Evolutionary conservation across 768 basidiomycete genomes (phyloP), one percentile per base, ranked within the genome.

Genomic region (Terana coerulea): DNA sequence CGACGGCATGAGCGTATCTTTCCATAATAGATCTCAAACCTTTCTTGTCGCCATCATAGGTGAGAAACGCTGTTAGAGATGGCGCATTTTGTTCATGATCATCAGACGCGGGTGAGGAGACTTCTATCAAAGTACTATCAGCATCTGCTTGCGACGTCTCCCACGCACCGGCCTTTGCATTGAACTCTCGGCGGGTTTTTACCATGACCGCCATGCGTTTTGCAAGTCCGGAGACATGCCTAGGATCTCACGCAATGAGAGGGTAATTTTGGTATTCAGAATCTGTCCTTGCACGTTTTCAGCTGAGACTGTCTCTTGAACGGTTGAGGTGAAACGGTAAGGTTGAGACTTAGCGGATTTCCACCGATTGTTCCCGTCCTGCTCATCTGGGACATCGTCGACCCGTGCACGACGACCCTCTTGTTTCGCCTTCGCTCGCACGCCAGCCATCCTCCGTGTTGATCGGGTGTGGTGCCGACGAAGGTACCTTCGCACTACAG

Each of bases 161-260:
- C n/a, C n/a, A n/a, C n/a, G n/a, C n/a, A n/a, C n/a, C n/a, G n/a
- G n/a, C n/a, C n/a, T n/a, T n/a, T n/a, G n/a, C n/a, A n/a, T n/a
- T n/a, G n/a, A n/a, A 15, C 31, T 49, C 47, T n/a, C 46, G 46
- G 6, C 46, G 26, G 9, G 46, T 47, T 30, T 47, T 47, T 7
- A 29, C 28, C 28, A 47, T 8, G 6, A n/a, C 31, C 26, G 26
- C 6, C 28, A 47, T 25, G 12, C 30, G 46, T 22, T 17, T n/a
- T 25, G 12, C 15, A 19, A 47, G n/a, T 34, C 26, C 30, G 29
- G 46, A 15, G 31, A 33, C 31, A 33, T 6, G 17, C 45, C 45
- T n/a, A 47, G 17, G 15, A 47, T 21, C 28, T 47, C 45, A 14
- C 28, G 21, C 15, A 47, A 22, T 5, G 45, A 33, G 5, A 47